Conservation (phyloP, 306 rosid genomes). For the Gynostemma pentaphyllum region DNA sequence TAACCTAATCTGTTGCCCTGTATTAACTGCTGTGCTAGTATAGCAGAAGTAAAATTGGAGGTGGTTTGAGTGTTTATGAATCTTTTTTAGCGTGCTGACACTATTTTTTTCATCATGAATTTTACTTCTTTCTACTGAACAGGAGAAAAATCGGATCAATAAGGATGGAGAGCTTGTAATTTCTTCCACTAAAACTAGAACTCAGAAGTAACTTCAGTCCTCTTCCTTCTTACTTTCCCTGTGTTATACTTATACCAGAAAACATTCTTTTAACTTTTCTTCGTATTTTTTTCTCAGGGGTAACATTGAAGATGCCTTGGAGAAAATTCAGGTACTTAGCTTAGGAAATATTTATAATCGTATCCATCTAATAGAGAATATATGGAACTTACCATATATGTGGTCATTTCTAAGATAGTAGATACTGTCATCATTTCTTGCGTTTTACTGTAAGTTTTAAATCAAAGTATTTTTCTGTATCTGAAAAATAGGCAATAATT, state of each 20-base stretch:
- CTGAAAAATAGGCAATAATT: slow-evolving; percentile 54
- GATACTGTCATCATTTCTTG: not conserved
- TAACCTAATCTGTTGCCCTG: not conserved
- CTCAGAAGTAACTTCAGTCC: slow-evolving; percentile 59
- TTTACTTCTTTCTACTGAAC: slow-evolving; percentile 19
- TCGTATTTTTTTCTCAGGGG: slow-evolving; percentile 37
- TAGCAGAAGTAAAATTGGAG: not conserved
- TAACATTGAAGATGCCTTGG: slow-evolving; percentile 57
- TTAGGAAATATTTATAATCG: not conserved
- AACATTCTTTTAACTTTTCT: slow-evolving; percentile 16
- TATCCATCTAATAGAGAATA: not conserved
- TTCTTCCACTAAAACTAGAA: slow-evolving; percentile 88
- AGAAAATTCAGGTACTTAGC: slow-evolving; percentile 38
- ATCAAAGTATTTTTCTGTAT: not conserved
- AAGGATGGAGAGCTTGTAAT: slow-evolving; percentile 95
- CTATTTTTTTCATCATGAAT: not conserved
- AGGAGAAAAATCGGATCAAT: slow-evolving; percentile 93
- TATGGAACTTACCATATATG: not conserved
- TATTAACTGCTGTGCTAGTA: not conserved
- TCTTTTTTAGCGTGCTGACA: not conserved
- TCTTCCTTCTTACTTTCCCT: slow-evolving; percentile 10
- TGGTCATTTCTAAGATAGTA: not conserved
- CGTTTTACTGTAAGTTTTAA: not conserved
- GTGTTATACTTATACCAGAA: slow-evolving; percentile 14
- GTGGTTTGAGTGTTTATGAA: not conserved